Evolutionary conservation across 176 grass and related monocot genomes (phyloP).

Genomic region (Lolium rigidum): DNA sequence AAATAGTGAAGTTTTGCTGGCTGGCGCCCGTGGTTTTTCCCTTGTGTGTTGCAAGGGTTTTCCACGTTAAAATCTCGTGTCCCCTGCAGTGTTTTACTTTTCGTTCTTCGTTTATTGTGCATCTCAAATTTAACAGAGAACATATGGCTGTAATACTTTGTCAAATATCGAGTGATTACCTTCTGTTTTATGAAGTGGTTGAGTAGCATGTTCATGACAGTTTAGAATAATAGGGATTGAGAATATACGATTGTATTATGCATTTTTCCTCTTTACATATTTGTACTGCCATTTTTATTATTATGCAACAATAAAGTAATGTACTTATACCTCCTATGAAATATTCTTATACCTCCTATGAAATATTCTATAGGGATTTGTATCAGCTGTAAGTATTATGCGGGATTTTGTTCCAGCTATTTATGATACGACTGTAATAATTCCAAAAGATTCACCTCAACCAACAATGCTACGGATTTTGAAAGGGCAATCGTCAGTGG

Average conservation of each 20-base stretch:
- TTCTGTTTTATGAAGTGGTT: slow-evolving; percentile 6
- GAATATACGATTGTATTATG: neutral
- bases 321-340: slow-evolving; percentile 25
- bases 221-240: slow-evolving; percentile 6
- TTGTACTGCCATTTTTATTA: neutral
- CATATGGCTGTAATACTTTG: slow-evolving; percentile 9
- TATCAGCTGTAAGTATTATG: slow-evolving; percentile 90
- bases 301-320: slow-evolving; percentile 22
- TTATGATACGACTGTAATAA: slow-evolving; percentile 87
- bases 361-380: slow-evolving; percentile 76
- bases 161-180: slow-evolving; percentile 14
- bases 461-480: slow-evolving; percentile 94
- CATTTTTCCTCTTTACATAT: slow-evolving; percentile 6
- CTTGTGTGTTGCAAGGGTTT: too few species aligned
- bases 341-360: too few species aligned
- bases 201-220: slow-evolving; percentile 3
- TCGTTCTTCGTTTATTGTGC: too few species aligned
- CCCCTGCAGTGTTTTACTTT: too few species aligned
- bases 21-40: too few species aligned
- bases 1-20: too few species aligned
- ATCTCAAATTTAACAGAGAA: too few species aligned
- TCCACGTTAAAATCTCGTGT: too few species aligned
- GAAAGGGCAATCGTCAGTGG: slow-evolving; percentile 86
- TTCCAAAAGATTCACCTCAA: slow-evolving; percentile 86
- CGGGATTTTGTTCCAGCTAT: slow-evolving; percentile 91